These are phyloP conservation scores for Clarireedia homoeocarpa DNA, from an alignment of 2,329 filamentous ascomycete genomes.

Conservation along the genomic window DNA sequence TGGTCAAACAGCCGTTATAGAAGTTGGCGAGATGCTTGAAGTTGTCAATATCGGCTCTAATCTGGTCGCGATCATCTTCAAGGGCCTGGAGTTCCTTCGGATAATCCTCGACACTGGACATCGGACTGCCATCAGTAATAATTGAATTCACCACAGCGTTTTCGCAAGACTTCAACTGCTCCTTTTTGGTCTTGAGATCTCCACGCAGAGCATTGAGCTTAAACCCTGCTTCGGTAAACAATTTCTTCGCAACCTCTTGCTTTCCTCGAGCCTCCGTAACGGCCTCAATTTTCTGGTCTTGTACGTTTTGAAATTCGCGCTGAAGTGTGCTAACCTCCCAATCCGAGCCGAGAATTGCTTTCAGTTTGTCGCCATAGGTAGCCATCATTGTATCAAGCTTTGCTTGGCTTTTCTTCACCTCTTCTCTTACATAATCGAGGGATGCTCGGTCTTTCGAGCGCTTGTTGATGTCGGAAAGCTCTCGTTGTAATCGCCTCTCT, in stretches of 20 bases:
- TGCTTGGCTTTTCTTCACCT: slow-evolving; percentile 63
- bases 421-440: slow-evolving; percentile 75
- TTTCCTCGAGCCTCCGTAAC: slow-evolving; percentile 59
- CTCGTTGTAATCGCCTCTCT: slow-evolving; percentile 64
- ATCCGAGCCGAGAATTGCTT: slow-evolving; percentile 50
- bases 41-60: slow-evolving; percentile 58
- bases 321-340: slow-evolving; percentile 70
- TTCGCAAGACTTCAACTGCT: slow-evolving; percentile 55
- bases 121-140: slow-evolving; percentile 31
- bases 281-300: slow-evolving; percentile 48
- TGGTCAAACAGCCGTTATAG: slow-evolving; percentile 59
- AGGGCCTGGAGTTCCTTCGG: slow-evolving; percentile 40
- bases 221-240: slow-evolving; percentile 70
- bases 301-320: slow-evolving; percentile 54
- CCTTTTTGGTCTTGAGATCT: slow-evolving; percentile 54
- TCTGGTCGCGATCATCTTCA: slow-evolving; percentile 43
- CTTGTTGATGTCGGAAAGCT: slow-evolving; percentile 75
- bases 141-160: slow-evolving; percentile 46
- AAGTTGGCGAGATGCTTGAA: slow-evolving; percentile 64
- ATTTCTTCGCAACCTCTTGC: slow-evolving; percentile 62
- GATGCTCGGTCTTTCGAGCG: slow-evolving; percentile 76
- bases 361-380: slow-evolving; percentile 66
- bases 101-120: slow-evolving; percentile 46
- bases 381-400: slow-evolving; percentile 70
- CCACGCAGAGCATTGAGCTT: slow-evolving; percentile 58